These are phyloP conservation scores for Vinca major DNA, from an alignment of 305 asterid genomes.

Conservation along the genomic window DNA sequence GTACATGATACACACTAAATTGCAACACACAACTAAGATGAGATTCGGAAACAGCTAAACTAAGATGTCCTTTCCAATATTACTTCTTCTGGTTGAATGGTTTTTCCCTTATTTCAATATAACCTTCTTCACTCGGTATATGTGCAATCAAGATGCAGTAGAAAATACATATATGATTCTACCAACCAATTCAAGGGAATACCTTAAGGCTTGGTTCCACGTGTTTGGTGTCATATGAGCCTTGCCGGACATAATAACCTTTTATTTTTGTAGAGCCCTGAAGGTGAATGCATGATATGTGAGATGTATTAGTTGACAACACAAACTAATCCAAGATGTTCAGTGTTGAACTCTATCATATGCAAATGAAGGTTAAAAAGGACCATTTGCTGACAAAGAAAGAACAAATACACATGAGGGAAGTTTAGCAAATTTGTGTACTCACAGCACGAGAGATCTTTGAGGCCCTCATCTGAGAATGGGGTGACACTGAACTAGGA, in stretches of 20 bases:
- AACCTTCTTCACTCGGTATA: not conserved
- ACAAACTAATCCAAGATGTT: not conserved
- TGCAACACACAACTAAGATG: not conserved
- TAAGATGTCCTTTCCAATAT: not conserved
- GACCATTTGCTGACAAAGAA: not conserved
- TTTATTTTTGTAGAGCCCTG: slow-evolving; percentile 40
- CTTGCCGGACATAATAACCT: slow-evolving; percentile 29
- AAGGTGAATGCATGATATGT: not conserved
- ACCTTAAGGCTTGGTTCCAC: slow-evolving; percentile 50
- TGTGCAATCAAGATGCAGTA: not conserved
- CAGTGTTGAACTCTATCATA: not conserved
- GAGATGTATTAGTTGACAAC: not conserved
- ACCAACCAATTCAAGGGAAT: slow-evolving; percentile 11
- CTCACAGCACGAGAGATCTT: slow-evolving; percentile 41
- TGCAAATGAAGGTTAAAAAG: not conserved
- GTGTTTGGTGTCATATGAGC: slow-evolving; percentile 25
- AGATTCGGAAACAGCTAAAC: not conserved
- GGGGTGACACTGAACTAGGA: slow-evolving; percentile 30
- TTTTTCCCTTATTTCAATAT: not conserved
- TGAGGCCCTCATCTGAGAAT: slow-evolving; percentile 21
- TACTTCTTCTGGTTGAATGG: not conserved
- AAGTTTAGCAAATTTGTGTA: not conserved
- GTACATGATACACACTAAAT: not conserved
- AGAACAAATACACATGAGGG: not conserved
- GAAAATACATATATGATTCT: not conserved